phyloP scores from a whole-genome alignment of 805 yeast species.

The Ogataea paraovalis region DNA sequence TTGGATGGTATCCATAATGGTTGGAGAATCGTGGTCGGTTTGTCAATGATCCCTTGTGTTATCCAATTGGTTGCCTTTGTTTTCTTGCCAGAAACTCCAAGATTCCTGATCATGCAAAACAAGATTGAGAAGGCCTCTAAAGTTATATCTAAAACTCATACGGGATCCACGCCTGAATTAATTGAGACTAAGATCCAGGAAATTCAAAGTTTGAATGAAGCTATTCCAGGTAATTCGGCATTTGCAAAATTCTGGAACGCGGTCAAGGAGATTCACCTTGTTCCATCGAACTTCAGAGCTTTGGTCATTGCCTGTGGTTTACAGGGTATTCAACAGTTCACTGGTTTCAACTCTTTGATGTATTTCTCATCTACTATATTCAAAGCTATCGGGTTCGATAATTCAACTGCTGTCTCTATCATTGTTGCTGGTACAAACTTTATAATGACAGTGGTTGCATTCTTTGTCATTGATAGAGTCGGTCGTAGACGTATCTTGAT shows the following conservation, averaged over 20 bases:
- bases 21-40: constrained; percentile 49
- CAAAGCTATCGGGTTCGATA: constrained; percentile 48
- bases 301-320: constrained; percentile 52
- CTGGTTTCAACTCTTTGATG: constrained; percentile 57
- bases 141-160: constrained; percentile 38
- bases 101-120: constrained; percentile 45
- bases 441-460: constrained; percentile 46
- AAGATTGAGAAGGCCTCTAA: constrained; percentile 35
- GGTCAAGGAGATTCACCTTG: constrained; percentile 37
- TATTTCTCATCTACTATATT: constrained; percentile 53
- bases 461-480: constrained; percentile 45
- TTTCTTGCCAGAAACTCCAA: constrained; percentile 53
- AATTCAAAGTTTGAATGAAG: constrained; percentile 26
- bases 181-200: constrained; percentile 43
- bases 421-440: constrained; percentile 55
- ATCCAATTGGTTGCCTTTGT: constrained; percentile 42
- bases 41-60: constrained; percentile 49
- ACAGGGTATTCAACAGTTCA: constrained; percentile 54
- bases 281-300: constrained; percentile 47
- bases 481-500: constrained; percentile 49
- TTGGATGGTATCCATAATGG: constrained; percentile 40
- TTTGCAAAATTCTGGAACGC: constrained; percentile 30
- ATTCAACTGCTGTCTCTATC: constrained; percentile 51
- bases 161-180: constrained; percentile 33
- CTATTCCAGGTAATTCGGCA: constrained; percentile 29